These are phyloP conservation scores for Cladosporium sp. DNA, from an alignment of 2,329 filamentous ascomycete species.

Conservation along the genomic window DNA sequence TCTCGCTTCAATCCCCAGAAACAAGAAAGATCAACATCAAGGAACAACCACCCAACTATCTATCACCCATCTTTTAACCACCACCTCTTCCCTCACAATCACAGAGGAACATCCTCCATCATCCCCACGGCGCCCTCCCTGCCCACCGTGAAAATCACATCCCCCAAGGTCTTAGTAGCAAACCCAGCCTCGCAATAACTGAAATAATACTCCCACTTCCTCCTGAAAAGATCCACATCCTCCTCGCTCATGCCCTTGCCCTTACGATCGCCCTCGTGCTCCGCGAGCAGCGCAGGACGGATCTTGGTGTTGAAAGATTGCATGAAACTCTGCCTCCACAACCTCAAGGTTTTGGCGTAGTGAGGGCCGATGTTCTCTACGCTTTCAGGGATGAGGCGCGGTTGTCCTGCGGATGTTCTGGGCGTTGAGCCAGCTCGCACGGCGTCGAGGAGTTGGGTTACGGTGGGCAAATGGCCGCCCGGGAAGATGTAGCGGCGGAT, in stretches of 20 bases:
- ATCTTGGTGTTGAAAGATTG: constrained; percentile 58
- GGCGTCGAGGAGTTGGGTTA: constrained; percentile 60
- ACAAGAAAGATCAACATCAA: not conserved
- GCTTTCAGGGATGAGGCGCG: constrained; percentile 56
- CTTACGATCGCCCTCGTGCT: constrained; percentile 40
- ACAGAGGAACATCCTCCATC: constrained; percentile 66
- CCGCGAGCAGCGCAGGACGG: constrained; percentile 52
- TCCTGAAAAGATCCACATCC: constrained; percentile 61
- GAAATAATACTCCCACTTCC: constrained; percentile 77
- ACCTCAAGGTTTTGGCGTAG: constrained; percentile 62
- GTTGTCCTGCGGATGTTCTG: constrained; percentile 15
- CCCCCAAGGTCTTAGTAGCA: constrained; percentile 64
- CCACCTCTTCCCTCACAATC: not conserved
- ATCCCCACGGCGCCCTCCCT: constrained; percentile 61
- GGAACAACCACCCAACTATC: not conserved
- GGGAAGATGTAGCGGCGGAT: constrained; percentile 76
- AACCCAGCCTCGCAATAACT: constrained; percentile 71
- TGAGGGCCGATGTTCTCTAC: constrained; percentile 71
- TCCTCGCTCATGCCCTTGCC: constrained; percentile 48
- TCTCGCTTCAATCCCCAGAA: too few relatives aligned
- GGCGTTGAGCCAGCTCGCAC: constrained; percentile 56
- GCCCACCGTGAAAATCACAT: constrained; percentile 66
- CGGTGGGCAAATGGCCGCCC: constrained; percentile 66
- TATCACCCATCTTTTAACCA: not conserved
- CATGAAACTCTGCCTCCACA: constrained; percentile 65